Evolutionary conservation across 169 alveolate species (phyloP), one percentile per base, ranked within the genome.

Genomic region (Plasmodium vinckei): DNA sequence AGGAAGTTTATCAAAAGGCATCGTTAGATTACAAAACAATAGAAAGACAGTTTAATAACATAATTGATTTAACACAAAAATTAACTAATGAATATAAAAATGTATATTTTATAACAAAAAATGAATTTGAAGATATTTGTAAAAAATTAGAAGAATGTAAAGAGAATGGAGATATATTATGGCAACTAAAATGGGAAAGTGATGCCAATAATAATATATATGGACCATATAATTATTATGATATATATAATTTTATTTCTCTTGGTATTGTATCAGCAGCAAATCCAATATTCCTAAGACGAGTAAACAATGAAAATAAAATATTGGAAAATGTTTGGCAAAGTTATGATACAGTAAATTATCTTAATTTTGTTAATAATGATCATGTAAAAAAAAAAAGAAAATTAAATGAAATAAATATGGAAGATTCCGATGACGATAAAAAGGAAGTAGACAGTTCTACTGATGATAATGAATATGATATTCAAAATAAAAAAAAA

Each of bases 261-360:
- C 72, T 69, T 5, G 90, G 90, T 7, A 56, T 49, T 7, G 90
- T 82, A 25, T 67, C 90, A 2, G 90, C 82, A 47, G 61, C 23
- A 68, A 82, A 82, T 10, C 90, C 90, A 21, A 82, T 82, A 23
- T 57, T 19, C 27, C 49, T 82, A 56, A 82, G 90, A 61, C 67
- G 90, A 46, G 69, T 82, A 65, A 82, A 67, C 44, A 82, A 82
- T 27, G 82, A 82, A 56, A 82, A 82, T 27, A 42, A 82, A 46
- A 84, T 82, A 10, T 53, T 82, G 69, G 90, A 82, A 19, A 82
- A 82, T 33, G 65, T 82, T 15, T 82, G 90, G 90, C 90, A 82
- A 49, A 82, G 67, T 79, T 82, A 82, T 39, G 90, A 82, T 25
- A 84, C 90, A 6, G 84, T 82, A 12, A 82, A 82, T 49, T 82